Percentiles rank a stretch among this genome's conserved stretches.
Evolutionary conservation across 2,329 filamentous ascomycete species (phyloP).

Genomic region (Aspergillus sergii): DNA sequence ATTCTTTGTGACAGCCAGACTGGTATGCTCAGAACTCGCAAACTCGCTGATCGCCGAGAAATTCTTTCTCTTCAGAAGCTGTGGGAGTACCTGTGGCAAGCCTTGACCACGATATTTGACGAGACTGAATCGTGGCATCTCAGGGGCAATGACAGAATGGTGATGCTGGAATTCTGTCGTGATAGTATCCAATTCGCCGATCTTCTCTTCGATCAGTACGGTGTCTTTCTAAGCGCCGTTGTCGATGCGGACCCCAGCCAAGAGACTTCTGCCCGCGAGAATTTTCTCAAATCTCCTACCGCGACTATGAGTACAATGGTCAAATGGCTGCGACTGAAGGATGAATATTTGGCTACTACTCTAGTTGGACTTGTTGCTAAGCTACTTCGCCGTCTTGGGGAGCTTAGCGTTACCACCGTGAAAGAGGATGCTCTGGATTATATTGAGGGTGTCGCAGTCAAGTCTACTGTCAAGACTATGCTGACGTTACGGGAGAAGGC

Average conservation of each 20-base stretch:
- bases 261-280: slow-evolving; percentile 47
- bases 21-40: slow-evolving; percentile 61
- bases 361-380: slow-evolving; percentile 83
- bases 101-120: slow-evolving; percentile 77
- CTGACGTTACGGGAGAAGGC: slow-evolving; percentile 81
- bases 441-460: slow-evolving; percentile 57
- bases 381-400: slow-evolving; percentile 77
- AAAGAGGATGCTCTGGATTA: slow-evolving; percentile 66
- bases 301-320: slow-evolving; percentile 69
- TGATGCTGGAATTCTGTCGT: slow-evolving; percentile 90
- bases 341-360: slow-evolving; percentile 80
- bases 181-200: slow-evolving; percentile 95
- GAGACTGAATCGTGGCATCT: slow-evolving; percentile 83
- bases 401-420: slow-evolving; percentile 70
- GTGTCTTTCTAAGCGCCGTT: slow-evolving; percentile 75
- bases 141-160: slow-evolving; percentile 66
- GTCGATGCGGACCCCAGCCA: slow-evolving; percentile 47
- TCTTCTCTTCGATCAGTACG: slow-evolving; percentile 79
- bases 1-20: slow-evolving; percentile 66
- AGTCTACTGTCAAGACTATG: slow-evolving; percentile 71
- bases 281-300: slow-evolving; percentile 67
- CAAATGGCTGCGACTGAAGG: slow-evolving; percentile 87
- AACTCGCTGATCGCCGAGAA: slow-evolving; percentile 61
- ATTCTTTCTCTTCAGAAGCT: slow-evolving; percentile 70
- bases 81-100: slow-evolving; percentile 84